Evolutionary conservation across 2,329 filamentous ascomycete genomes (phyloP), one percentile per base, ranked within the genome.

Genomic region (Ascochyta fabae): DNA sequence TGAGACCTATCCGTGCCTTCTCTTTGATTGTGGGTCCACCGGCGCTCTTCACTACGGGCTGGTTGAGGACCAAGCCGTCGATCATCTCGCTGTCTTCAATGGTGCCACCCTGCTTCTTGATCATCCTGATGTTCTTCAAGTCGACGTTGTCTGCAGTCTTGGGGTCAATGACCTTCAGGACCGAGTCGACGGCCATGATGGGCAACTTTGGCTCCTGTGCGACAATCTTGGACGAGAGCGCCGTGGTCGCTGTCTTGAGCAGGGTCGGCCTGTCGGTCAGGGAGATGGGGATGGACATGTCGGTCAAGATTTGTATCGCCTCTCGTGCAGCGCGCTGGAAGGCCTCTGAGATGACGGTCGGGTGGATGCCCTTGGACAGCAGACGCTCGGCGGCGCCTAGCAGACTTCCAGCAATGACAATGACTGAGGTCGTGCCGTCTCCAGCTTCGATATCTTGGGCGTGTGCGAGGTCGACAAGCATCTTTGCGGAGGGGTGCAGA

Each of bases 401-500:
- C 68, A 99, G 83, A 80, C 92, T 96, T 74, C 95, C 96, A 68
- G 92, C 95, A 79, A 99, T 96, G 65, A 99, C 95, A 27, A 99
- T 95, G 24, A 99, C 95, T 3, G 94, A 98, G 33, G 95, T 99
- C 53, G 95, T 99, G 71, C 95, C 96, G 77, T 99, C 95, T 80
- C 95, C 95, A 61, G 95, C 95, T 79, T 99, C 95, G 59, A 99
- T 92, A 81, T 99, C 95, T 78, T 99, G 95, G 64, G 95, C 95
- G 66, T 95, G 91, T 70, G 94, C 96, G 60, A 99, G 86, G 78
- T 99, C 93, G 72, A 99, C 95, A 66, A 99, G 84, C 95, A 99
- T 99, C 82, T 96, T 97, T 47, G 95, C 95, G 44, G 96, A 96
- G n/a, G 95, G 95, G 76, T 99, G 95, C 89, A 99, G 92, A 66